Base-by-base conservation (phyloP, 2,329 filamentous ascomycete species). In the Cyphellophora attinorum region DNA sequence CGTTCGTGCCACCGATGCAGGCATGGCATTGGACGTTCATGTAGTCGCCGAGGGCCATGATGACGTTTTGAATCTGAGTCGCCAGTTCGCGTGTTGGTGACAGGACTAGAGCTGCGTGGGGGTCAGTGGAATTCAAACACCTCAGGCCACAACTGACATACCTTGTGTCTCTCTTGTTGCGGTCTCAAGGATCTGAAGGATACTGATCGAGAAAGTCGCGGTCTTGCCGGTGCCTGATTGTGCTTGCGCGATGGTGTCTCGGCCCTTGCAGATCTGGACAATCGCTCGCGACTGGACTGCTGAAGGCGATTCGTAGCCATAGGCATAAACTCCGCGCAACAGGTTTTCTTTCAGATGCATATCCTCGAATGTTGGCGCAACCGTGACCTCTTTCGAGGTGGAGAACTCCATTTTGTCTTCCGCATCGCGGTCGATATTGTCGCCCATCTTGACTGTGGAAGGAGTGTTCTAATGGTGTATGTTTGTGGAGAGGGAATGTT, bases 1-100 rank as follows among this genome's bases (percentile, higher is more conserved):
- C 88, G 55, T 94, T 96, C 48, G 91, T 98, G 41, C 91, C 91
- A 49, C 91, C 91, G 53, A 98, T 96, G 63, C 91, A 98, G 40
- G 91, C 89, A 54, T 98, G 91, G 65, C 91, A 98, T 64, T 98
- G 88, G 3, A 98, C 85, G 57, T 95, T 95, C 91, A 98, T 96
- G 70, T 95, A 98, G 63, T 98, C 91, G 47, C 91, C 91, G n/a
- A 98, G 76, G n/a, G 91, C 91, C 79, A 96, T 93, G 50, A 98
- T 83, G 40, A 98, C 91, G 21, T 85, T 94, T 65, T 98, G 91
- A 47, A 98, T 98, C 65, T 98, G 91, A 17, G 89, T 95, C 29
- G 91, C 91, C 46, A 98, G 70, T 72, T 98, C 91, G 57, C 91
- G 85, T 13, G 89, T 96, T 2, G 91, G 91, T 3, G 91, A 95